Conservation (phyloP, 2,329 filamentous ascomycete species). For the Aureobasidium melanogenum region DNA sequence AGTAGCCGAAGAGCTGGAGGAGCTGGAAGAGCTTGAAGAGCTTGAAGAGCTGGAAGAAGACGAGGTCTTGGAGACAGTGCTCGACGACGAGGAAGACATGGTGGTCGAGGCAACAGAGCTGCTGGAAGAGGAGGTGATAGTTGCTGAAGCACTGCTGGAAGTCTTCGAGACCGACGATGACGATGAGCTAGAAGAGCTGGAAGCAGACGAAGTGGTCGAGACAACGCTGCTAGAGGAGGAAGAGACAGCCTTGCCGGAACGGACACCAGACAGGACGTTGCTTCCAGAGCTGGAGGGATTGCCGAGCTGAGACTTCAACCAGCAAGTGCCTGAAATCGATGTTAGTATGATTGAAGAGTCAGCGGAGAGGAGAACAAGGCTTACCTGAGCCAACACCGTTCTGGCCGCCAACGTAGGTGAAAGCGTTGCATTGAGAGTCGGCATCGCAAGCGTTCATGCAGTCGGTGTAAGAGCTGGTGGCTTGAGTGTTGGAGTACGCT, state of each 20-base stretch:
- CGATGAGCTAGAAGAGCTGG: constrained; percentile 4
- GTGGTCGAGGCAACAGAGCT: constrained; percentile 13
- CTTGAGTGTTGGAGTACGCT: constrained; percentile 13
- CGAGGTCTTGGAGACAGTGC: neutral
- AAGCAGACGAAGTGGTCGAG: neutral
- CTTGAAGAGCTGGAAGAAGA: constrained; percentile 5
- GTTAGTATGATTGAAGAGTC: neutral
- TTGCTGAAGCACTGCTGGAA: neutral
- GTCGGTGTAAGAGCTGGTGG: constrained; percentile 12
- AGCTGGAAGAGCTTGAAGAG: neutral
- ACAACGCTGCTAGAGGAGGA: constrained; percentile 5
- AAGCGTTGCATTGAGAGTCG: constrained; percentile 11
- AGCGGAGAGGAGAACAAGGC: neutral
- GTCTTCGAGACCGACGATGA: neutral
- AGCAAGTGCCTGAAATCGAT: neutral
- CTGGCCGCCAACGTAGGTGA: constrained; percentile 14
- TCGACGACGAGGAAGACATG: constrained; percentile 4
- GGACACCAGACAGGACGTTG: constrained; percentile 13
- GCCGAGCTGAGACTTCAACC: constrained; percentile 3
- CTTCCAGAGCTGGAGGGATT: constrained; percentile 7
- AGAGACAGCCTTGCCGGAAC: constrained; percentile 2
- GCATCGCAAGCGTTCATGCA: constrained; percentile 13
- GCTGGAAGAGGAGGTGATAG: neutral
- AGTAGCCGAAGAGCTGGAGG: neutral
- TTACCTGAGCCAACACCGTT: constrained; percentile 14